Evolutionary conservation across 1,284 basidiomycete genomes (phyloP).

Genomic region (Cryptococcus hybrid): DNA sequence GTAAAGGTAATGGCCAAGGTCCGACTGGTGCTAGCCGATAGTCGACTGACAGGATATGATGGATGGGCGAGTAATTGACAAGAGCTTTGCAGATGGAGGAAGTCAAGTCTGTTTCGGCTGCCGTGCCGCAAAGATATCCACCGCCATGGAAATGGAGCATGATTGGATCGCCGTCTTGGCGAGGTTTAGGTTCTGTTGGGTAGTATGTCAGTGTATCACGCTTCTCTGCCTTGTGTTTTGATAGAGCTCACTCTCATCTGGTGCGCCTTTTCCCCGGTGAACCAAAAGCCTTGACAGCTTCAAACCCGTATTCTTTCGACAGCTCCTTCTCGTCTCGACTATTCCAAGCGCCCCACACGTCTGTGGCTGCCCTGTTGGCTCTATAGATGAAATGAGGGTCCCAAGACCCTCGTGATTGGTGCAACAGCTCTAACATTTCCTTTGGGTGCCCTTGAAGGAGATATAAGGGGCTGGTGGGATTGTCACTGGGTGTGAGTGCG

Average conservation of each 20-base stretch:
- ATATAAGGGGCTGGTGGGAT: conserved; percentile 30
- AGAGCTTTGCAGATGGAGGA: conserved; percentile 35
- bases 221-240: too few species aligned
- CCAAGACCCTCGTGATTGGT: conserved; percentile 31
- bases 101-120: conserved; percentile 40
- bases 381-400: conserved; percentile 31
- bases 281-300: conserved; percentile 40
- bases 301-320: conserved; percentile 25
- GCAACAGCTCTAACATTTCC: conserved; percentile 21
- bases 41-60: conserved; percentile 42
- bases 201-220: neutral
- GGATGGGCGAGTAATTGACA: conserved; percentile 37
- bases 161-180: conserved; percentile 32
- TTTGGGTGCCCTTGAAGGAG: conserved; percentile 36
- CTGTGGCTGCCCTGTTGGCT: conserved; percentile 1
- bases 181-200: conserved; percentile 6
- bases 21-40: conserved; percentile 35
- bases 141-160: conserved; percentile 44
- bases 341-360: conserved; percentile 33
- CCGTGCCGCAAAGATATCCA: conserved; percentile 43
- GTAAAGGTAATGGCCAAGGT: conserved; percentile 62
- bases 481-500: conserved; percentile 34
- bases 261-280: conserved; percentile 28
- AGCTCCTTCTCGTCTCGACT: conserved; percentile 3
- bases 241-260: conserved; percentile 17